Evolutionary conservation across 2,329 filamentous ascomycete genomes (phyloP), one percentile per base, ranked within the genome.

Genomic region (Cladosporium halotolerans): DNA sequence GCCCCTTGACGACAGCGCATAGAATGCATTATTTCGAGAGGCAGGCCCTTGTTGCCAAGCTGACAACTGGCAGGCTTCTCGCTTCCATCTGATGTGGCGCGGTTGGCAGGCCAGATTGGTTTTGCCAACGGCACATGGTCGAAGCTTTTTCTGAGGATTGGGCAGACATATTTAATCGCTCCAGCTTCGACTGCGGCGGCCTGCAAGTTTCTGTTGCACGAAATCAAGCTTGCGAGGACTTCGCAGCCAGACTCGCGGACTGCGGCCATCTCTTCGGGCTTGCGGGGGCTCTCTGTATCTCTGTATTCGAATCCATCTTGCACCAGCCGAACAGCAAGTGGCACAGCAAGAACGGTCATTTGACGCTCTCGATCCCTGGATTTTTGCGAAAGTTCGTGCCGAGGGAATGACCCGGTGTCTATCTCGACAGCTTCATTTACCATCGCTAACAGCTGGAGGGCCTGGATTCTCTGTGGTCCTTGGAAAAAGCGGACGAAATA

Each of bases 121-220:
- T 70, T 67, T 2, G 72, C 63, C 28, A 79, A 73, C 2, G 73
- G 63, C 4, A 81, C 71, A 9, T 78, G 76, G 57, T 86, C 84
- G 61, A 86, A 87, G 1, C 82, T 81, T 62, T 79, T 77, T 63
- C 86, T 86, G 18, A 88, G 69, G 55, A 86, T 75, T 52, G 81
- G 77, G 11, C 83, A 80, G 13, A 88, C 73, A 50, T 78, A 77
- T 50, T 79, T 80, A 50, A 88, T 77, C 9, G 81, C 79, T 52
- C 76, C 76, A 43, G 81, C 81, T 56, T 96, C 88, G 41, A 85
- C 85, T 0, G 90, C 89, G 36, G 89, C 84, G 62, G 85, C 87
- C 69, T 97, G 92, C 50, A 97, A 76, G 55, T 81, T 79, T 56
- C 86, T 82, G 66, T 85, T 89, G 63, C 93, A 88, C 23, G 83